Base-by-base conservation (phyloP, 495 filamentous ascomycete genomes). In the Daldinia caldariorum region DNA sequence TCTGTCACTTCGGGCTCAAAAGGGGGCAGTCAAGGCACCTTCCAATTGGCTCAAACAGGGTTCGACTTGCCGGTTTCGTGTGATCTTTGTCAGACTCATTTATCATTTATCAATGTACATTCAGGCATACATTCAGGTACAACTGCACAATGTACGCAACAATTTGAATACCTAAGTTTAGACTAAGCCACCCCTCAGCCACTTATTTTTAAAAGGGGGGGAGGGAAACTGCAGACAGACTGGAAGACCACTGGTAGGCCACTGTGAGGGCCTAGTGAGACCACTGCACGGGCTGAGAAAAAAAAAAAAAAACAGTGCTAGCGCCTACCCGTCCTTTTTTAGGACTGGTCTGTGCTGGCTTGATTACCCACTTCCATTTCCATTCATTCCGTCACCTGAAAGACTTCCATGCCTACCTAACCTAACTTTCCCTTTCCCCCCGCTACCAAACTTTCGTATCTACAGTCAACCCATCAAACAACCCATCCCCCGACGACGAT, bases 331-430 rank as follows among this genome's bases (percentile, higher is more conserved):
- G 32, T 49, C 55, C 65, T 62, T 63, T 43, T 71, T 62, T 22
- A 38, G 12, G 34, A 6, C 22, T 72, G 69, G 69, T 58, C 69
- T 32, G 69, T 72, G 69, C 69, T 54, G 22, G 50, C 32, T 51
- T 53, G 35, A 49, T 66, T 35, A 59, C 22, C 34, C 34, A 35
- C 9, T 63, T 54, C 43, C 29, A 53, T 57, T 69, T 38, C 69
- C 51, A 61, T 66, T 65, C 61, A 72, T 69, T 69, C 70, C 65
- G 65, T 72, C 65, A 72, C 65, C 70, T 72, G 61, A 72, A 72
- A 62, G 61, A 62, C 69, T 37, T 63, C n/a, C n/a, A n/a, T n/a
- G n/a, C n/a, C n/a, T n/a, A n/a, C n/a, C n/a, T n/a, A n/a, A 60
- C 70, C 70, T 61, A 51, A 61, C 70, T 72, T 72, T 61, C 56